Evolutionary conservation across 2,329 filamentous ascomycete genomes (phyloP), one percentile per base, ranked within the genome.

Genomic region (Hortaea werneckii): DNA sequence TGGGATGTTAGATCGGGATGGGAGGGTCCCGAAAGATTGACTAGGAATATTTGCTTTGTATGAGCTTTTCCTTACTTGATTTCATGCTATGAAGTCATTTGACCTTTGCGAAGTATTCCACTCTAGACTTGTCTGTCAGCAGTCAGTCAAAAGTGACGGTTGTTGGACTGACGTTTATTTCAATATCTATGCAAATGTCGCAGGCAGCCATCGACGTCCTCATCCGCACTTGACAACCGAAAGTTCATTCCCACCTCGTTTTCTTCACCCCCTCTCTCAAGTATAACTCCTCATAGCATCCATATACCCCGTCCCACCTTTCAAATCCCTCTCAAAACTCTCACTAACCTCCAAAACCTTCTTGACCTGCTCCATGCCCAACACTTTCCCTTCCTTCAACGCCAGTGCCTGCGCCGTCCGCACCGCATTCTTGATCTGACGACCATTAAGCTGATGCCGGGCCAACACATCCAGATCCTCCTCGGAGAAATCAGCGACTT

Each of bases 211-310:
- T 20, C 20, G 20, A 20, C 20, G 20, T 20, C 20, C 4, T 20
- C 20, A 20, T 20, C 20, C 20, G 20, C 20, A 20, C 20, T 4
- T 20, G 20, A 20, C 20, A 20, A 20, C 20, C 20, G 20, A 20
- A 20, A 20, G 20, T 20, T 35, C 32, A 35, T 35, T 9, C n/a
- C 32, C 9, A 9, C n/a, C n/a, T 35, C 32, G 4, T n/a, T n/a
- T 35, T 35, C 32, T 4, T 35, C 32, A 35, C 4, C 4, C 32
- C 28, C 13, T 11, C 13, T 11, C 41, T 49, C 37, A 60, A 13
- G 77, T 82, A 56, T 92, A 92, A 58, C 82, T 85, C 53, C 83
- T 75, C 87, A 92, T 90, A 0, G 85, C 86, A 61, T 92, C 87
- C 54, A 85, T 71, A 56, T 87, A 94, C 0, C 87, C 87, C 0